A percentile compares a stretch with the other conserved stretches of the same genome.
Evolutionary conservation across 2,329 filamentous ascomycete genomes (phyloP).

Genomic region (Stemphylium beticola): DNA sequence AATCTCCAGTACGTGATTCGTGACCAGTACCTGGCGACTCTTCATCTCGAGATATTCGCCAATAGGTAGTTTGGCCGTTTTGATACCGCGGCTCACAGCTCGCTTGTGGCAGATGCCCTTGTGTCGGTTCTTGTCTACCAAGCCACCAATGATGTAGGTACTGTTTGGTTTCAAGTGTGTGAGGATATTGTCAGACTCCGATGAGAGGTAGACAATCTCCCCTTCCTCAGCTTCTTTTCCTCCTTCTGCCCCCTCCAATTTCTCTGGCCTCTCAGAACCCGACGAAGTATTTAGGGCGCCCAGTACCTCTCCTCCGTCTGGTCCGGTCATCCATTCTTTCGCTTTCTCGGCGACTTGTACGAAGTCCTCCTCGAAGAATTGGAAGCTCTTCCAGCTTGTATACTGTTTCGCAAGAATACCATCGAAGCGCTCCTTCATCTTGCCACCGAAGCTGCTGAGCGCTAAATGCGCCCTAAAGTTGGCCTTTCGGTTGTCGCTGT

Average conservation of each 20-base stretch:
- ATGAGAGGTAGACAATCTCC: conserved; percentile 85
- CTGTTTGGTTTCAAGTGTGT: conserved; percentile 84
- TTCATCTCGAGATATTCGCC: conserved; percentile 94
- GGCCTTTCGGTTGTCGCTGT: conserved; percentile 82
- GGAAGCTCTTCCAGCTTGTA: conserved; percentile 78
- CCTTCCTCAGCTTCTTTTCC: conserved; percentile 46
- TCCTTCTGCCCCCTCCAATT: conserved; percentile 1
- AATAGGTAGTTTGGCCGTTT: conserved; percentile 90
- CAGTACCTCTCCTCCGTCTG: conserved; percentile 64
- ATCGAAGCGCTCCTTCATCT: conserved; percentile 79
- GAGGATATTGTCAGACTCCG: conserved; percentile 87
- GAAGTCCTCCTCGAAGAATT: conserved; percentile 77
- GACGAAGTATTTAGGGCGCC: conserved; percentile 59
- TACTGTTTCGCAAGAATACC: conserved; percentile 74
- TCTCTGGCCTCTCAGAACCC: conserved; percentile 52
- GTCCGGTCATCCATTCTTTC: conserved; percentile 68
- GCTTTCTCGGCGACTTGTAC: conserved; percentile 70
- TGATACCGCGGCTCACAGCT: conserved; percentile 75
- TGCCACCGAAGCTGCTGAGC: conserved; percentile 78
- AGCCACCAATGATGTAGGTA: conserved; percentile 89
- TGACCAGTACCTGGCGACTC: conserved; percentile 83
- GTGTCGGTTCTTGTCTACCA: conserved; percentile 95
- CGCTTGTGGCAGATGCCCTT: conserved; percentile 92
- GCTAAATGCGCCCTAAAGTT: conserved; percentile 73
- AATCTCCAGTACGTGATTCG: conserved; percentile 96